phyloP scores from a whole-genome alignment of 345 rosid species.

The Rhodomyrtus tomentosa region DNA sequence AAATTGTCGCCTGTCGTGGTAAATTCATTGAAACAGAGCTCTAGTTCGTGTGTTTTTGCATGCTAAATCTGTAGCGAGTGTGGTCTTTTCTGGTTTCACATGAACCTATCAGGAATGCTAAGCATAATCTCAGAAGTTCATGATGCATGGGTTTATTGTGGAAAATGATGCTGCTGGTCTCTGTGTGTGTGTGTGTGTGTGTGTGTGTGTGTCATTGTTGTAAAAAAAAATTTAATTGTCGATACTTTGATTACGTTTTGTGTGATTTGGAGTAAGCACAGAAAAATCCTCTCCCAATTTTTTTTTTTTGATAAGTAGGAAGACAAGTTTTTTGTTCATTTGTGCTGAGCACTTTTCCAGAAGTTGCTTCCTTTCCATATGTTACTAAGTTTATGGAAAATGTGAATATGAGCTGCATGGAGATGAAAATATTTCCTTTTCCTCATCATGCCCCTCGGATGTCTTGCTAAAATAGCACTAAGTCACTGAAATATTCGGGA shows the following conservation, averaged over 20 bases:
- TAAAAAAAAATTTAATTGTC: not conserved
- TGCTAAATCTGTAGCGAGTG: not conserved
- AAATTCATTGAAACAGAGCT: not conserved
- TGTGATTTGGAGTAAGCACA: not conserved
- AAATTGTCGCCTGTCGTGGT: not conserved
- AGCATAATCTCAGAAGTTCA: not conserved
- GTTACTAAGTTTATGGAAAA: not conserved
- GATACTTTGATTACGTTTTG: not conserved
- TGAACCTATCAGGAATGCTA: not conserved
- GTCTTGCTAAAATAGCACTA: not conserved
- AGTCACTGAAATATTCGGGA: not conserved
- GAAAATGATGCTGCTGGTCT: not conserved
- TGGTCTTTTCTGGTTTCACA: not conserved
- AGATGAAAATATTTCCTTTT: not conserved
- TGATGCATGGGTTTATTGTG: not conserved
- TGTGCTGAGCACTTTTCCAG: not conserved
- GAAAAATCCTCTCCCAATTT: not conserved
- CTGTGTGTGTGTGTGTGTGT: not conserved
- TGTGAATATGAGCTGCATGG: not conserved
- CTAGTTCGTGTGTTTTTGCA: not conserved
- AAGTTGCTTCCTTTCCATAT: not conserved
- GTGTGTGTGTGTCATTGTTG: not conserved
- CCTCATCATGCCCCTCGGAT: not conserved
- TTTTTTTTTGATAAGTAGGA: not conserved
- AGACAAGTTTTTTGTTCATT: not conserved